These are phyloP conservation scores for Hyphopichia wangnamkhiaoensis DNA, from an alignment of 1,139 yeast species.

Conservation along the genomic window DNA sequence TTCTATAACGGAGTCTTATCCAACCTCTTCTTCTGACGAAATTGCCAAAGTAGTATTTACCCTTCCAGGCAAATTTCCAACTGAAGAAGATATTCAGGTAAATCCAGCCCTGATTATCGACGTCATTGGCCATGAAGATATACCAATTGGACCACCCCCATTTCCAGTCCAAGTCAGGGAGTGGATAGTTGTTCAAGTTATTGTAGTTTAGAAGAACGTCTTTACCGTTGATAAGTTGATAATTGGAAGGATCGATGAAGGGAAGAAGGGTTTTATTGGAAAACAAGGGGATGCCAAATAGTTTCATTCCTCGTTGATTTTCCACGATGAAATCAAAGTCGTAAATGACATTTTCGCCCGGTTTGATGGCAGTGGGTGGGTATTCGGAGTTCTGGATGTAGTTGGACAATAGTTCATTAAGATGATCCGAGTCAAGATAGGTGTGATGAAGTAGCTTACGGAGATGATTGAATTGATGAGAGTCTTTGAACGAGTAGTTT, in stretches of 20 bases:
- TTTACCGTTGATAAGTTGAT: constrained; percentile 34
- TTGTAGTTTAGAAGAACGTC: constrained; percentile 29
- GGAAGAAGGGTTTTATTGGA: constrained; percentile 58
- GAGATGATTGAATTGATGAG: constrained; percentile 3
- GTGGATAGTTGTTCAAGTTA: constrained; percentile 46
- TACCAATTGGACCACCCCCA: constrained; percentile 80
- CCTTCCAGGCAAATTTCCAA: constrained; percentile 54
- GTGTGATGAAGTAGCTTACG: background rate
- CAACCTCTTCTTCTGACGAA: constrained; percentile 63
- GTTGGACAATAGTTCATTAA: background rate
- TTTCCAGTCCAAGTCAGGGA: constrained; percentile 68
- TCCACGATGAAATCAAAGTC: constrained; percentile 52
- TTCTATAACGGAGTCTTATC: constrained; percentile 44
- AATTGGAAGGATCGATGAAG: constrained; percentile 56
- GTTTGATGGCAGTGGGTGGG: background rate
- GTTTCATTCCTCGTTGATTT: constrained; percentile 68
- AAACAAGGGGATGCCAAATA: constrained; percentile 66
- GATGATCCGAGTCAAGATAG: background rate
- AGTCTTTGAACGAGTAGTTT: background rate
- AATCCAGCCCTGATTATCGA: constrained; percentile 80
- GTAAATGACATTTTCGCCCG: background rate
- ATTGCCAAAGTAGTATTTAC: constrained; percentile 53
- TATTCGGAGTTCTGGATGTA: background rate
- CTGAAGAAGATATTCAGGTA: constrained; percentile 54
- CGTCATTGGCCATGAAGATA: constrained; percentile 67